Evolutionary conservation across 108 stramenopile genomes (phyloP), one percentile per base, ranked within the genome.

Genomic region (Cyclotella cryptica): DNA sequence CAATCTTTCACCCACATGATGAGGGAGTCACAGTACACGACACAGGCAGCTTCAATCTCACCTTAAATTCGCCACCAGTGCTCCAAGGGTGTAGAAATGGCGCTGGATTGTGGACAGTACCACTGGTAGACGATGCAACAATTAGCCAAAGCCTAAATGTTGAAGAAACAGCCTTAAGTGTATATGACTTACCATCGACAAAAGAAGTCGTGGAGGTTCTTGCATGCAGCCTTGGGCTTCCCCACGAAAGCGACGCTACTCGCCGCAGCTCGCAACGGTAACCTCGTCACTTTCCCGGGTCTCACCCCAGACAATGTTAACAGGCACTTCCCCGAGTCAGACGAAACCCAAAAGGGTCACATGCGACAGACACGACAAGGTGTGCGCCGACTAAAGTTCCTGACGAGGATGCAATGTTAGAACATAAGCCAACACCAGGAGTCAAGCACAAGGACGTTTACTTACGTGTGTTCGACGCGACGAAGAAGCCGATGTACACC

Each of bases 341-440:
- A 63, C 12, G 44, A 61, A 74, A 44, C 19, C 18, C 30, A 53
- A 84, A 84, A 79, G 83, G n/a, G 83, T 9, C 77, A 84, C 60
- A 51, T 74, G 59, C 58, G 77, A n/a, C 77, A 79, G 39, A 30
- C 63, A 62, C 66, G 72, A 26, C 40, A 74, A 39, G 63, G 63
- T 21, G 51, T 78, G 8, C 62, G 53, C 73, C 83, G 51, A 84
- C 83, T 15, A 73, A 84, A 69, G 57, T 61, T 0, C 17, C 30
- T 43, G 30, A 60, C 12, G 60, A 59, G 1, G 58, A 72, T 45
- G 58, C 18, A 22, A 0, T 24, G 43, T 41, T 24, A 49, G 49
- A 53, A 11, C 1, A 13, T 1, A 60, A 61, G 26, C 59, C 57
- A 15, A 61, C 0, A 18, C 55, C 35, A 26, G 47, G 15, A 12